phyloP scores from a whole-genome alignment of 352 stramenopile genomes.

The Phytophthora brassicae region DNA sequence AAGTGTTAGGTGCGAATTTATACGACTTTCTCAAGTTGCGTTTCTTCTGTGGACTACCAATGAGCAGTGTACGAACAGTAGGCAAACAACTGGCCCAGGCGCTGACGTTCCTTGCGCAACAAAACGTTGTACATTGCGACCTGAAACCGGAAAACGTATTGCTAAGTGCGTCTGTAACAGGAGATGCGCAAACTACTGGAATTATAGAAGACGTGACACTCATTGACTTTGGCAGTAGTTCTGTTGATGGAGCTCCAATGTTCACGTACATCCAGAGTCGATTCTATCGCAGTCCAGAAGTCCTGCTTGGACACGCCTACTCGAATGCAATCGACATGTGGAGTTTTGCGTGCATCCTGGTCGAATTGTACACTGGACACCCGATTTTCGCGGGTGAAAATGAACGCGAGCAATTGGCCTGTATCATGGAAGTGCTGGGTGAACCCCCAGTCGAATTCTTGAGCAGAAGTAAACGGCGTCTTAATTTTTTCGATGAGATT shows the following conservation, averaged over 20 bases:
- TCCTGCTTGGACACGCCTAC: slow-evolving; percentile 94
- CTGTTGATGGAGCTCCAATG: slow-evolving; percentile 86
- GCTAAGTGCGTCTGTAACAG: slow-evolving; percentile 24
- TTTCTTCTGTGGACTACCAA: slow-evolving; percentile 94
- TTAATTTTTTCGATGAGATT: slow-evolving; percentile 70
- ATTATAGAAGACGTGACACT: slow-evolving; percentile 58
- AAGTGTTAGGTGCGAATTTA: slow-evolving; percentile 95
- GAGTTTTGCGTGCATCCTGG: slow-evolving; percentile 88
- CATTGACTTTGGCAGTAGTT: slow-evolving; percentile 98
- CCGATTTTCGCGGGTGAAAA: slow-evolving; percentile 88
- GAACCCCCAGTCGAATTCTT: slow-evolving; percentile 50
- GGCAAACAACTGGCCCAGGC: slow-evolving; percentile 87
- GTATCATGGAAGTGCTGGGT: slow-evolving; percentile 83
- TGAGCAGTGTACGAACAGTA: slow-evolving; percentile 88
- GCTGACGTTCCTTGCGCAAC: slow-evolving; percentile 71
- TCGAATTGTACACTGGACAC: slow-evolving; percentile 78
- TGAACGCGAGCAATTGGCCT: slow-evolving; percentile 81
- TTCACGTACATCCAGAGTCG: slow-evolving; percentile 98
- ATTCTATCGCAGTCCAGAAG: slow-evolving; percentile 97
- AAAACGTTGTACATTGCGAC: slow-evolving; percentile 96
- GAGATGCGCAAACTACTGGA: slow-evolving; percentile 7
- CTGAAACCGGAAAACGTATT: slow-evolving; percentile 98
- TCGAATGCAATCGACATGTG: slow-evolving; percentile 86
- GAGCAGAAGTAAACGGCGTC: slow-evolving; percentile 49
- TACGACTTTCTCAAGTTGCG: slow-evolving; percentile 97